A percentile compares a stretch with the other conserved stretches of the same genome.
Evolutionary conservation across 345 rosid species (phyloP).

Genomic region (Firmiana major): DNA sequence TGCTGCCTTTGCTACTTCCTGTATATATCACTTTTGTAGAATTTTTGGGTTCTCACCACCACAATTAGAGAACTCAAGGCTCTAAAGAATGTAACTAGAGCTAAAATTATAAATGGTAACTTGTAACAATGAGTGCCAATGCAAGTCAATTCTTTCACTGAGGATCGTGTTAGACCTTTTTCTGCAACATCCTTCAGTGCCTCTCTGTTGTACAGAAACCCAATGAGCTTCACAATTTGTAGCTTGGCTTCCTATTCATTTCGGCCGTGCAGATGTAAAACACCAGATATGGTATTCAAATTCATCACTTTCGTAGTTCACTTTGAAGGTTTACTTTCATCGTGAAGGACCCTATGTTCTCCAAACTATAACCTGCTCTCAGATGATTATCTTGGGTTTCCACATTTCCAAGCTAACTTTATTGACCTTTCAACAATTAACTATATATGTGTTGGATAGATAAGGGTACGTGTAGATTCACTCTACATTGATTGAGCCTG

Average conservation of each 20-base stretch:
- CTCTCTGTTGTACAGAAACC: constrained; percentile 56
- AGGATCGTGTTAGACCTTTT: constrained; percentile 46
- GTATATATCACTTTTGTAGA: constrained; percentile 78
- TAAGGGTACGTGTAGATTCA: neutral
- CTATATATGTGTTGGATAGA: neutral
- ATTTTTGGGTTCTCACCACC: constrained; percentile 66
- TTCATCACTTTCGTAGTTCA: too few relatives aligned
- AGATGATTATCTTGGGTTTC: too few relatives aligned
- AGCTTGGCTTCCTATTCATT: neutral
- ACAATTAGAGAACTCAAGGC: constrained; percentile 52
- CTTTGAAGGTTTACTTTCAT: too few relatives aligned
- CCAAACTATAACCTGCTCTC: too few relatives aligned
- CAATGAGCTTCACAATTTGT: constrained; percentile 51
- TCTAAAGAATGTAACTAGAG: constrained; percentile 52
- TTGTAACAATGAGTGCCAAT: constrained; percentile 59
- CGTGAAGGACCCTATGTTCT: too few relatives aligned
- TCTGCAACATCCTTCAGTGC: constrained; percentile 50
- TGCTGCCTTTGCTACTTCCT: constrained; percentile 93
- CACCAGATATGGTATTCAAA: neutral
- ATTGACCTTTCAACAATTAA: neutral
- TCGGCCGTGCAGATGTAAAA: neutral
- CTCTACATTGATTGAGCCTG: neutral
- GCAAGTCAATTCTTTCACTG: constrained; percentile 65
- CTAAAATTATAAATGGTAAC: constrained; percentile 51
- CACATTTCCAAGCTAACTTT: neutral